Conservation (phyloP, 805 yeast species). For the Teunomyces tritomae region DNA sequence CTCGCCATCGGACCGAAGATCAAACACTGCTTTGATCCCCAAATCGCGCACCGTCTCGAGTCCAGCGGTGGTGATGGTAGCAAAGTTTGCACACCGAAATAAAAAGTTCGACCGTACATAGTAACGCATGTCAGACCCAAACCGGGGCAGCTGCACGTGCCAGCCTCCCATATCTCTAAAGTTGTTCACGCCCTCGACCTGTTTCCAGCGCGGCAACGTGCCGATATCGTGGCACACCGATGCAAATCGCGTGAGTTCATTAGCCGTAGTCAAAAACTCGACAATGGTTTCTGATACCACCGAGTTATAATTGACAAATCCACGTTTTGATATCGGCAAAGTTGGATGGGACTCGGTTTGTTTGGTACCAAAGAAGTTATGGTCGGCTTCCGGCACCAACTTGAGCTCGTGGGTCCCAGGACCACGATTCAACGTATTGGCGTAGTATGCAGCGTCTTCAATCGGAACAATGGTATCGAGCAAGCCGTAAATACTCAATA, state of each 20-base stretch:
- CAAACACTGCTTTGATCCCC: constrained; percentile 57
- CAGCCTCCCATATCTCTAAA: constrained; percentile 85
- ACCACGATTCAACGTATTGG: constrained; percentile 56
- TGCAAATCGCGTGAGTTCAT: constrained; percentile 55
- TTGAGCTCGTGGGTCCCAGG: constrained; percentile 47
- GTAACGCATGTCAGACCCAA: constrained; percentile 14
- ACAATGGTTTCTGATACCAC: constrained; percentile 49
- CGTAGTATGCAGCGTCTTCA: constrained; percentile 57
- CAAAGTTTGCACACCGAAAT: constrained; percentile 64
- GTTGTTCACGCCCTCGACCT: constrained; percentile 65
- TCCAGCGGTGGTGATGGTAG: constrained; percentile 53
- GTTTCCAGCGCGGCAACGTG: constrained; percentile 54
- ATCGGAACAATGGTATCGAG: constrained; percentile 65
- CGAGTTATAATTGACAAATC: constrained; percentile 55
- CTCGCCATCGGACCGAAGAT: constrained; percentile 65
- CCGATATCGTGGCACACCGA: constrained; percentile 33
- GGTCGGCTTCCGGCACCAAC: constrained; percentile 71
- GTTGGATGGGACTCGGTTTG: constrained; percentile 29
- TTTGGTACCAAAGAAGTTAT: constrained; percentile 64
- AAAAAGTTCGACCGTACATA: constrained; percentile 53
- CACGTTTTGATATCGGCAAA: constrained; percentile 45
- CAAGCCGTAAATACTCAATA: constrained; percentile 70
- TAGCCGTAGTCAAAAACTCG: constrained; percentile 46
- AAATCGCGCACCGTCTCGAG: constrained; percentile 35
- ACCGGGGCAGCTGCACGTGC: constrained; percentile 36